A percentile compares a stretch with the other conserved stretches of the same genome.
phyloP scores from a whole-genome alignment of 1,139 yeast species.

The Debaryomyces nepalensis region DNA sequence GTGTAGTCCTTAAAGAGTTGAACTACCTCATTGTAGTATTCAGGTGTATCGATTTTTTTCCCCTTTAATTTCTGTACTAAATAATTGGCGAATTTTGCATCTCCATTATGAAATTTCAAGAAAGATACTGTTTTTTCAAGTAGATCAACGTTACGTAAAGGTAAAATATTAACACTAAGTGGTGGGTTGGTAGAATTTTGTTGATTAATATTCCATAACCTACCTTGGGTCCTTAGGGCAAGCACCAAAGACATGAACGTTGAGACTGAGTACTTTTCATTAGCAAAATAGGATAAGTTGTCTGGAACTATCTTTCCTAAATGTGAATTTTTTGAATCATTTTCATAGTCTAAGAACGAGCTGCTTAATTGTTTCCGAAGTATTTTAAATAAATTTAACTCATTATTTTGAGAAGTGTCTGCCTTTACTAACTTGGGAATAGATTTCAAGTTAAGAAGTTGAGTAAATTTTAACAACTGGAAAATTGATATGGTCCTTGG shows the following conservation, averaged over 20 bases:
- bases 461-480: conserved; percentile 45
- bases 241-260: conserved; percentile 50
- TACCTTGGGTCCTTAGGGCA: conserved; percentile 52
- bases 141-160: conserved; percentile 39
- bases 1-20: conserved; percentile 53
- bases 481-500: conserved; percentile 57
- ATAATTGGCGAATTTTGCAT: conserved; percentile 28
- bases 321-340: conserved; percentile 19
- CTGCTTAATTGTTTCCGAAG: conserved; percentile 9
- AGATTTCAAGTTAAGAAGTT: conserved; percentile 20
- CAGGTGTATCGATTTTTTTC: conserved; percentile 22
- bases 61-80: conserved; percentile 24
- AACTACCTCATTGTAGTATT: conserved; percentile 39
- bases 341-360: conserved; percentile 1
- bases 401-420: not conserved
- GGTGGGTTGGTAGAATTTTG: conserved; percentile 42
- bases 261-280: conserved; percentile 26
- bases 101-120: conserved; percentile 34
- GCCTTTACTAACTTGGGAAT: conserved; percentile 6
- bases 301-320: conserved; percentile 22
- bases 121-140: conserved; percentile 33
- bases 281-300: conserved; percentile 15
- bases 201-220: conserved; percentile 47
- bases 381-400: conserved; percentile 6
- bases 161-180: conserved; percentile 51